A percentile compares a stretch with the other conserved stretches of the same genome.
Evolutionary conservation across 2,329 filamentous ascomycete species (phyloP).

Genomic region (Fusarium tuaranense): DNA sequence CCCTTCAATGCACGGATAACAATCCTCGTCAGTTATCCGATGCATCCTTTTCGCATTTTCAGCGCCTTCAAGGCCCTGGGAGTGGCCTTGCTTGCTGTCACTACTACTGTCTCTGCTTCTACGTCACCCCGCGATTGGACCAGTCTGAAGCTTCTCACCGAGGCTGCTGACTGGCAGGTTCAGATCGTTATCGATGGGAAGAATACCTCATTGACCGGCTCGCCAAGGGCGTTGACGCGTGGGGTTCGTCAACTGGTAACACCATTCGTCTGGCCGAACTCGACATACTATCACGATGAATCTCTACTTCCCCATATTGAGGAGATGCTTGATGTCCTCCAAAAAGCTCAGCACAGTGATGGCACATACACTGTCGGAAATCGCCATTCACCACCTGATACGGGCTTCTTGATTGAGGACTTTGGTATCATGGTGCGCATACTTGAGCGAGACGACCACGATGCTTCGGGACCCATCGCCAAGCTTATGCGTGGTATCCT

Average conservation of each 20-base stretch:
- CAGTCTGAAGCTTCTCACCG: not conserved
- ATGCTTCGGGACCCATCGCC: not conserved
- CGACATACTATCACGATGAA: slow-evolving; percentile 2
- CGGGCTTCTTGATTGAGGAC: not conserved
- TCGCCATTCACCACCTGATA: slow-evolving; percentile 1
- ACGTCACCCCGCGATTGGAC: not conserved
- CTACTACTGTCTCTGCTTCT: not conserved
- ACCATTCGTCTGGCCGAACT: not conserved
- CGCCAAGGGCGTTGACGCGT: not conserved
- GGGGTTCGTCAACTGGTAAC: not conserved
- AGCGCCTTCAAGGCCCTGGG: not conserved
- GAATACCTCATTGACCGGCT: not conserved
- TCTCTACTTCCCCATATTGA: not conserved
- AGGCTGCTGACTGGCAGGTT: not conserved
- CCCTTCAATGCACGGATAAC: not conserved
- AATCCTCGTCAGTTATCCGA: not conserved
- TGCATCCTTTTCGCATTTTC: not conserved
- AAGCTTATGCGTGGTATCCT: not conserved
- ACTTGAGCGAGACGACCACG: not conserved
- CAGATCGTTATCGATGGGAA: not conserved
- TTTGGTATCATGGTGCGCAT: not conserved
- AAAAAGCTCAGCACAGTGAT: not conserved
- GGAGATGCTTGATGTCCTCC: not conserved
- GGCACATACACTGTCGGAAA: not conserved
- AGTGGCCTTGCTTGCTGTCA: not conserved